Conservation (phyloP, 352 stramenopile genomes). For the Phytophthora pluvialis region DNA sequence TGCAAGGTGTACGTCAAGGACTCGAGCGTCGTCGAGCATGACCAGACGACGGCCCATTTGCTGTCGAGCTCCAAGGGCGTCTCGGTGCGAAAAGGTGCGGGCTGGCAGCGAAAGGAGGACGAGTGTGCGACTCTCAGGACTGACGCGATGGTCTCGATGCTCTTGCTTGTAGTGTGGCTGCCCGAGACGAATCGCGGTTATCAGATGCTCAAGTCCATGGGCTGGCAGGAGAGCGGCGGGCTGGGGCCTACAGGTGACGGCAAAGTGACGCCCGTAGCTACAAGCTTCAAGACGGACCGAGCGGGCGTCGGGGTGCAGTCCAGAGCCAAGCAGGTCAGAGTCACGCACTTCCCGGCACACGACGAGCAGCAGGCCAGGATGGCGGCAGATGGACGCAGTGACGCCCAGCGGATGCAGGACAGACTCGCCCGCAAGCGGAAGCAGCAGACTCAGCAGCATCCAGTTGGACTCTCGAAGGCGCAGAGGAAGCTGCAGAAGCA, state of each 20-base stretch:
- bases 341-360: constrained; percentile 52
- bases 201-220: constrained; percentile 65
- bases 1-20: constrained; percentile 70
- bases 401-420: constrained; percentile 50
- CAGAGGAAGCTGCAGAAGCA: constrained; percentile 52
- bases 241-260: constrained; percentile 44
- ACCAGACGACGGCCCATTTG: constrained; percentile 59
- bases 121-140: neutral
- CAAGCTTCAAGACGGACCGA: constrained; percentile 61
- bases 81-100: constrained; percentile 53
- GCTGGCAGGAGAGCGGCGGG: constrained; percentile 53
- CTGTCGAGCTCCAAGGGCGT: constrained; percentile 53
- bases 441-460: constrained; percentile 32
- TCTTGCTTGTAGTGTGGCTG: constrained; percentile 54
- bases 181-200: constrained; percentile 73
- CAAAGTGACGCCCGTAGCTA: constrained; percentile 55
- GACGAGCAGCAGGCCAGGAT: constrained; percentile 43
- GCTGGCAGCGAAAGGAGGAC: too few species aligned
- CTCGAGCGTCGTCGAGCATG: constrained; percentile 53
- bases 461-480: constrained; percentile 25
- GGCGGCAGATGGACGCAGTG: constrained; percentile 39
- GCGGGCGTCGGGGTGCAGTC: constrained; percentile 44
- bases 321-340: constrained; percentile 32
- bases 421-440: constrained; percentile 57
- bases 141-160: neutral